A percentile compares a stretch with the other conserved stretches of the same genome.
These are phyloP conservation scores for Penicillium sp. DNA, from an alignment of 2,329 filamentous ascomycete species.

Conservation along the genomic window DNA sequence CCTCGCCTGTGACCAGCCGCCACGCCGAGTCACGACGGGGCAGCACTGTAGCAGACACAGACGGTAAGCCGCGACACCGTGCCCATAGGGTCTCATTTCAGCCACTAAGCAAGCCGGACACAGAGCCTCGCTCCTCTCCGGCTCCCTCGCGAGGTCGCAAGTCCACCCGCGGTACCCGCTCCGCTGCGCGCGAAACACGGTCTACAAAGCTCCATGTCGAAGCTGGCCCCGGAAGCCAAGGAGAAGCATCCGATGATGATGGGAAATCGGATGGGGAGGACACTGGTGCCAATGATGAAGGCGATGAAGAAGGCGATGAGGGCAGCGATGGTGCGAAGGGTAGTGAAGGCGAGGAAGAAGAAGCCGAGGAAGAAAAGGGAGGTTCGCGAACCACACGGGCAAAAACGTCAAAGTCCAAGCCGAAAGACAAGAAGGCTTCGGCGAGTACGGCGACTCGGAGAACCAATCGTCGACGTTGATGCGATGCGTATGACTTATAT, in stretches of 20 bases:
- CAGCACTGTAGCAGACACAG: conserved; percentile 47
- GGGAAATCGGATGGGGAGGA: conserved; percentile 34
- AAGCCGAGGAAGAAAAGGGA: conserved; percentile 36
- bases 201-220: conserved; percentile 40
- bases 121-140: conserved; percentile 44
- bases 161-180: conserved; percentile 32
- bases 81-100: not conserved
- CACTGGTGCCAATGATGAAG: conserved; percentile 37
- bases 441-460: conserved; percentile 35
- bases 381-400: conserved; percentile 39
- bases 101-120: conserved; percentile 5
- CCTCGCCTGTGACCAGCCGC: conserved; percentile 38
- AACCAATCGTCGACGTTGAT: conserved; percentile 33
- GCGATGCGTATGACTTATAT: not conserved
- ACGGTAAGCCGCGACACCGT: conserved; percentile 35
- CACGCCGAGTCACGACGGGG: conserved; percentile 38
- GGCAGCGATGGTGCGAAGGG: conserved; percentile 35
- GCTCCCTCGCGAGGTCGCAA: conserved; percentile 40
- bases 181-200: conserved; percentile 35
- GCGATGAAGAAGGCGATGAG: conserved; percentile 38
- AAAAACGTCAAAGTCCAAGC: conserved; percentile 33
- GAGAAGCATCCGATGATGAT: conserved; percentile 36
- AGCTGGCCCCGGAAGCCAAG: conserved; percentile 28
- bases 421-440: conserved; percentile 34
- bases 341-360: conserved; percentile 38